phyloP scores from a whole-genome alignment of 2,329 filamentous ascomycete genomes.

The Penicillium sp. region DNA sequence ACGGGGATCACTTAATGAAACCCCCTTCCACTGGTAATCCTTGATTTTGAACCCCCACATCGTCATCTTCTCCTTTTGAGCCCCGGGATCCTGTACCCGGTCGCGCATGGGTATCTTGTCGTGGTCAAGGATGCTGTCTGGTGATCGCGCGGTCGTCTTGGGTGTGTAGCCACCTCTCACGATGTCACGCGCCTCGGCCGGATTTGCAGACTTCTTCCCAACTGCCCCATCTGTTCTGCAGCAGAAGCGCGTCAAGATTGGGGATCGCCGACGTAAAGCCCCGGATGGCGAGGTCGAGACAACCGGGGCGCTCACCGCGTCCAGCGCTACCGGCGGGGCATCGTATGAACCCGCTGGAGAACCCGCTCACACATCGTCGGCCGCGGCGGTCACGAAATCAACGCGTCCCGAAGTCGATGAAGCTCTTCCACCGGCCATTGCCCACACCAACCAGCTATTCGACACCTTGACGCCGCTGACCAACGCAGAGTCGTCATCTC shows the following conservation, averaged over 20 bases:
- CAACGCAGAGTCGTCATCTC: conserved; percentile 62
- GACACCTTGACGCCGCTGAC: conserved; percentile 62
- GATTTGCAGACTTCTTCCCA: conserved; percentile 83
- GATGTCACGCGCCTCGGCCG: conserved; percentile 76
- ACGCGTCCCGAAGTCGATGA: conserved; percentile 62
- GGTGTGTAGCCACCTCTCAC: conserved; percentile 48
- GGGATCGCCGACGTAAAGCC: conserved; percentile 57
- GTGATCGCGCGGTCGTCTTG: conserved; percentile 31
- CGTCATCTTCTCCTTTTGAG: neutral
- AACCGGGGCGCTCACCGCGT: conserved; percentile 6
- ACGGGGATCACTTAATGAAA: neutral
- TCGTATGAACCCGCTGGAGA: conserved; percentile 12
- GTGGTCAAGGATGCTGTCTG: conserved; percentile 40
- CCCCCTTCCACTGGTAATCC: neutral
- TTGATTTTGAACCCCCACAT: neutral
- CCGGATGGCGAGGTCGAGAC: conserved; percentile 19
- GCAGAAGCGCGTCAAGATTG: conserved; percentile 46
- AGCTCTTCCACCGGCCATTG: conserved; percentile 55
- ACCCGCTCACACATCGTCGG: conserved; percentile 15
- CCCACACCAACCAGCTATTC: conserved; percentile 52
- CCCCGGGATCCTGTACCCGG: conserved; percentile 6
- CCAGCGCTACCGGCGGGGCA: conserved; percentile 13
- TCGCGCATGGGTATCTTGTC: conserved; percentile 20
- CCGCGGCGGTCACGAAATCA: conserved; percentile 63
- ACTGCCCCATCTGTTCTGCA: conserved; percentile 64